These are phyloP conservation scores for Epipyxis sp. DNA, from an alignment of 108 stramenopile species.

Conservation along the genomic window DNA sequence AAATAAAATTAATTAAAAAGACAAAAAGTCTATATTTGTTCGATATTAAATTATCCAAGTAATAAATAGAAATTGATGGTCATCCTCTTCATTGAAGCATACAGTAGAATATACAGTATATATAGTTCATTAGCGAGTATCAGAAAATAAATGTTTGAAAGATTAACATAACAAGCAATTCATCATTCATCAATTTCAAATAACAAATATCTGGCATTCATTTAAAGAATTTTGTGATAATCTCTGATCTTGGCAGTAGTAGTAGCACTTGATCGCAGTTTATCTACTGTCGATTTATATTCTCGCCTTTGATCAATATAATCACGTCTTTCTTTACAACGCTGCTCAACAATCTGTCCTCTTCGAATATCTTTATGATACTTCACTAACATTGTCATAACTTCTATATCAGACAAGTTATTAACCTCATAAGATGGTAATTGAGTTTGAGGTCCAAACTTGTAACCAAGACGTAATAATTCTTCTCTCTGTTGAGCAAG, in stretches of 20 bases:
- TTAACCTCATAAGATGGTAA: neutral
- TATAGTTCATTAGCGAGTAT: too few relatives aligned
- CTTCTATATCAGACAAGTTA: conserved; percentile 25
- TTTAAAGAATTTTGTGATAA: too few relatives aligned
- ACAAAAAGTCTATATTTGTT: too few relatives aligned
- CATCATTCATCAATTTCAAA: too few relatives aligned
- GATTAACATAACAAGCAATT: too few relatives aligned
- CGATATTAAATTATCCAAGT: too few relatives aligned
- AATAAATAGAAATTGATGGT: too few relatives aligned
- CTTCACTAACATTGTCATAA: neutral
- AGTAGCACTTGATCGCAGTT: conserved; percentile 5
- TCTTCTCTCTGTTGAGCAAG: conserved; percentile 33
- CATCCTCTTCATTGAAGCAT: too few relatives aligned
- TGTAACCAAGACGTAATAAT: conserved; percentile 22
- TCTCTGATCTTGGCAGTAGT: conserved; percentile 32
- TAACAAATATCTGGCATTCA: too few relatives aligned
- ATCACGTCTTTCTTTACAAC: neutral
- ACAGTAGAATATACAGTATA: too few relatives aligned
- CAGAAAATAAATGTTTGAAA: too few relatives aligned
- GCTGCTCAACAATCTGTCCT: conserved; percentile 16
- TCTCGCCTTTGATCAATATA: neutral
- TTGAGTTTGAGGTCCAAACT: neutral
- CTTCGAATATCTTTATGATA: conserved; percentile 19
- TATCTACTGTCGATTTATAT: conserved; percentile 4
- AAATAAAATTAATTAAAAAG: too few relatives aligned